phyloP scores from a whole-genome alignment of 208 protist species.

The Phytomonas francai region DNA sequence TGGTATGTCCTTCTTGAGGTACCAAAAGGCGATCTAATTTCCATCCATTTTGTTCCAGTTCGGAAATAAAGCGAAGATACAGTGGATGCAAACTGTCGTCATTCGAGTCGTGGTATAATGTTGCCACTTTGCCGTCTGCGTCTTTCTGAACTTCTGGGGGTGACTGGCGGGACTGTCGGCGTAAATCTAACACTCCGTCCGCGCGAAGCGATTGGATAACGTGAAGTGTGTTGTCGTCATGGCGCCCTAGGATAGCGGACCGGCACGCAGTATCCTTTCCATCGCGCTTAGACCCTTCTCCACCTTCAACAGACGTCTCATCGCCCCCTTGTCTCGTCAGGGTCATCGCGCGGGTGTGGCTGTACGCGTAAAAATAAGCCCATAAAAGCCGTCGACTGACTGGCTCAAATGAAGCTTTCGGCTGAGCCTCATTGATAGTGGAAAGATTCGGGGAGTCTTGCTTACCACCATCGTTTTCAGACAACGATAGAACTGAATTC shows the following conservation, averaged over 20 bases:
- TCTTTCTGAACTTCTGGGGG: conserved; percentile 1
- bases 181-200: conserved; percentile 20
- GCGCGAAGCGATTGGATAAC: conserved; percentile 25
- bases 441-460: background rate
- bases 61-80: conserved; percentile 29
- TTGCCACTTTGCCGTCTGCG: conserved; percentile 2
- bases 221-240: conserved; percentile 8
- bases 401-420: conserved; percentile 1
- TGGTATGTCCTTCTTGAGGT: conserved; percentile 27
- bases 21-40: conserved; percentile 32
- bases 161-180: background rate
- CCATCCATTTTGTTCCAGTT: conserved; percentile 27
- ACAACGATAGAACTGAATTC: background rate
- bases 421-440: conserved; percentile 8
- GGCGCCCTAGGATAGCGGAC: background rate
- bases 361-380: conserved; percentile 58
- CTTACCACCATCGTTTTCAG: background rate
- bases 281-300: background rate
- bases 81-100: conserved; percentile 19
- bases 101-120: background rate
- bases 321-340: background rate
- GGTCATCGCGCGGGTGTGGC: conserved; percentile 16
- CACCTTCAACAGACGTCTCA: background rate
- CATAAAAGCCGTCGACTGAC: conserved; percentile 26
- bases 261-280: background rate